Percentiles rank a stretch among this genome's conserved stretches.
phyloP scores from a whole-genome alignment of 108 stramenopile species.

The Cyclotella baltica region DNA sequence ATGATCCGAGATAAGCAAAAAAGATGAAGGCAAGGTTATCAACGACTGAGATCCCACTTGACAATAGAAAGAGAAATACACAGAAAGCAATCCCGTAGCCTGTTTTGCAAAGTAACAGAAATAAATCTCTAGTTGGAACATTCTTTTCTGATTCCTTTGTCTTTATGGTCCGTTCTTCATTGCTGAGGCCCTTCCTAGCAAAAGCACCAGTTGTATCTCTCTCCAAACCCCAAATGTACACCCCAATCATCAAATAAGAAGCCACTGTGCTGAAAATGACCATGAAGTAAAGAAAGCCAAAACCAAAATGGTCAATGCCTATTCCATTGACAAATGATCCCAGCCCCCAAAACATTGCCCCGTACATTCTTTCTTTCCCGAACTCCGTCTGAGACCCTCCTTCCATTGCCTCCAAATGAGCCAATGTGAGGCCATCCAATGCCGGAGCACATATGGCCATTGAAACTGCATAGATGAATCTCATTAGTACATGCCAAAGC shows the following conservation, averaged over 20 bases:
- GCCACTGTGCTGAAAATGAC: constrained; percentile 35
- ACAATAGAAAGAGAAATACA: constrained; percentile 47
- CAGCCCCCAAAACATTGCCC: constrained; percentile 70
- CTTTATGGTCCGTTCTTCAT: not conserved
- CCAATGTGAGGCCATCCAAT: constrained; percentile 33
- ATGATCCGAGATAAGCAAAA: constrained; percentile 62
- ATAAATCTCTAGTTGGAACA: constrained; percentile 24
- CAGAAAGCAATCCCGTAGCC: constrained; percentile 45
- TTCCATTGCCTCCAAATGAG: constrained; percentile 28
- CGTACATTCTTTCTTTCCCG: constrained; percentile 43
- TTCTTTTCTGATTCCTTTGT: not conserved
- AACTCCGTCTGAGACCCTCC: constrained; percentile 29
- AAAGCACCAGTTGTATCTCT: constrained; percentile 47
- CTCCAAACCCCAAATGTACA: constrained; percentile 38
- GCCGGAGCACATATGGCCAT: constrained; percentile 27
- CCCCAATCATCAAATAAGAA: constrained; percentile 21
- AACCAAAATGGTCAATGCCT: constrained; percentile 58
- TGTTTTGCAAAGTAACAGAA: constrained; percentile 26
- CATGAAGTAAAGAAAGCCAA: constrained; percentile 52
- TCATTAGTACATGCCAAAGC: constrained; percentile 35
- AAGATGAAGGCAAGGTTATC: constrained; percentile 71
- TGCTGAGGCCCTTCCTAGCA: not conserved
- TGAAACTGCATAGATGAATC: constrained; percentile 32
- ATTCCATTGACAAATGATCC: constrained; percentile 52
- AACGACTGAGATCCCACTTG: constrained; percentile 62